A percentile compares a stretch with the other conserved stretches of the same genome.
Evolutionary conservation across 495 filamentous ascomycete species (phyloP).

Genomic region (Neurospora cerealis): DNA sequence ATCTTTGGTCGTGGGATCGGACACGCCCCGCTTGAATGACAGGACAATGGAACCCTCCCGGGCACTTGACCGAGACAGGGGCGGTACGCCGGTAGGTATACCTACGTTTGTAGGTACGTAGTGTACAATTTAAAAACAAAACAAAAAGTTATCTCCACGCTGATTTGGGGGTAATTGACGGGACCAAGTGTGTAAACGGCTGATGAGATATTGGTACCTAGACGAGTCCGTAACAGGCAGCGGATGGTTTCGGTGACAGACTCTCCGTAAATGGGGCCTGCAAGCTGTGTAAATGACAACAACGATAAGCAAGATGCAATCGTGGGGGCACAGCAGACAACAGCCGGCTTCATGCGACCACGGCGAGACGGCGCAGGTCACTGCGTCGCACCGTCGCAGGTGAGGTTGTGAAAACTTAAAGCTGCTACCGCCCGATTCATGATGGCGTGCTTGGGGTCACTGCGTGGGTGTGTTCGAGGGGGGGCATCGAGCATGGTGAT

Average conservation of each 20-base stretch:
- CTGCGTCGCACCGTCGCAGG: not conserved
- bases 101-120: not conserved
- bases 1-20: slow-evolving; percentile 6
- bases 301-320: not conserved
- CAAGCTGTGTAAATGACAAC: not conserved
- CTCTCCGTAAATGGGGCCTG: not conserved
- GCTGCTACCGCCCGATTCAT: not conserved
- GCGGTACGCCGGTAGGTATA: slow-evolving; percentile 5
- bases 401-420: not conserved
- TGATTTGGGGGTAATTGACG: not conserved
- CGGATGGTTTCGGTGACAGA: not conserved
- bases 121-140: not conserved
- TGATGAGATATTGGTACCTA: not conserved
- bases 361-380: not conserved
- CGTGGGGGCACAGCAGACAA: not conserved
- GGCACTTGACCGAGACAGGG: slow-evolving; percentile 9
- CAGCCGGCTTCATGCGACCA: not conserved
- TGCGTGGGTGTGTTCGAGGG: not conserved
- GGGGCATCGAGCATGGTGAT: not conserved
- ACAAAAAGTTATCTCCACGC: not conserved
- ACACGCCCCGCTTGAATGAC: slow-evolving; percentile 3
- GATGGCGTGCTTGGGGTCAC: not conserved
- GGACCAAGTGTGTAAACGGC: not conserved
- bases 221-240: not conserved
- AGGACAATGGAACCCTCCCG: not conserved